Evolutionary conservation across 306 rosid species (phyloP).

Genomic region (Gleditsia sinensis): DNA sequence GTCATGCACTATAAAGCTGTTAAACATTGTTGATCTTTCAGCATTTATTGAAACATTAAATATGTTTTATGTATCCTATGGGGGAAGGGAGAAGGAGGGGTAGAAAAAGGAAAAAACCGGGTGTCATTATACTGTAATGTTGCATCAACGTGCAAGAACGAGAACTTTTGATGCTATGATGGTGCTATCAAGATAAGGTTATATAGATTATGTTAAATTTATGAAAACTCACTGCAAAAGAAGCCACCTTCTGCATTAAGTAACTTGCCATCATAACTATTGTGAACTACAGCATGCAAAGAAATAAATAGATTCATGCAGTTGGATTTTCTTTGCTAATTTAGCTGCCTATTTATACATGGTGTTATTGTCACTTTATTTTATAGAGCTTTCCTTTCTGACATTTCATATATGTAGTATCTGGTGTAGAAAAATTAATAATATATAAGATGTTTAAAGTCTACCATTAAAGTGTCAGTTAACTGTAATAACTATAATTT

Average conservation of each 20-base stretch:
- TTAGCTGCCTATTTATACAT: background rate
- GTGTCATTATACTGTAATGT: background rate
- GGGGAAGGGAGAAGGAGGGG: background rate
- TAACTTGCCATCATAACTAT: background rate
- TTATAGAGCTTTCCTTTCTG: background rate
- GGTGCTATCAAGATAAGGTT: background rate
- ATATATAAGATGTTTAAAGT: background rate
- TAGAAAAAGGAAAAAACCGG: background rate
- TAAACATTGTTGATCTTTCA: background rate
- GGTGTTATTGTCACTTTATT: background rate
- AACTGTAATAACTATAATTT: background rate
- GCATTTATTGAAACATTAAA: background rate
- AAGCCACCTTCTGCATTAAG: background rate
- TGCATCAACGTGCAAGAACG: slow-evolving; percentile 4
- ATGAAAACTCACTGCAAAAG: background rate
- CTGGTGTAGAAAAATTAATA: slow-evolving; percentile 11
- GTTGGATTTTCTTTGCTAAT: background rate
- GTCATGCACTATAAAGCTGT: background rate
- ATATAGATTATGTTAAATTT: background rate
- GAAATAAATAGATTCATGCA: background rate
- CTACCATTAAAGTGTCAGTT: background rate
- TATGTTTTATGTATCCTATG: background rate
- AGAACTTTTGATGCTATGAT: background rate
- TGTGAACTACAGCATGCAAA: background rate
- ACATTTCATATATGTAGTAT: background rate